These are phyloP conservation scores for Podila horticola DNA, from an alignment of 192 early-diverging fungal species.

Conservation along the genomic window DNA sequence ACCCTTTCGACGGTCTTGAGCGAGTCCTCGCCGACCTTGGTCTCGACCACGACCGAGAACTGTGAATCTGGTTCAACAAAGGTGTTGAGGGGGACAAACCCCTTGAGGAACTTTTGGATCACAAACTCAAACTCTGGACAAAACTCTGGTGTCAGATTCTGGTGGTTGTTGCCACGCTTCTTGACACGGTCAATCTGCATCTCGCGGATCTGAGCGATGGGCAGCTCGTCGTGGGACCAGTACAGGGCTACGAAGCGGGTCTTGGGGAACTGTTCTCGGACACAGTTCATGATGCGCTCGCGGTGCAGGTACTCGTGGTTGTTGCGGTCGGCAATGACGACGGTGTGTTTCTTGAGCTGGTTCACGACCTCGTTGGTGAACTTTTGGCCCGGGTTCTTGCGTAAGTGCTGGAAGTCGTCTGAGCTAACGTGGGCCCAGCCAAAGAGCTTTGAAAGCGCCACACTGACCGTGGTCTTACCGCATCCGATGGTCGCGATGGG, in stretches of 20 bases:
- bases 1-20: slow-evolving; percentile 55
- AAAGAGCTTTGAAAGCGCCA: slow-evolving; percentile 67
- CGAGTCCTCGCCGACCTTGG: slow-evolving; percentile 60
- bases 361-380: slow-evolving; percentile 71
- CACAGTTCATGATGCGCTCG: slow-evolving; percentile 29
- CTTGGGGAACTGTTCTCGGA: slow-evolving; percentile 65
- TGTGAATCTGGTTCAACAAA: slow-evolving; percentile 57
- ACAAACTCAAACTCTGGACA: slow-evolving; percentile 66
- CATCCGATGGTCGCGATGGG: slow-evolving; percentile 85
- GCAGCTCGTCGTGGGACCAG: slow-evolving; percentile 75
- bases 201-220: slow-evolving; percentile 58
- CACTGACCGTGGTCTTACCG: slow-evolving; percentile 75
- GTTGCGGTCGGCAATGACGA: slow-evolving; percentile 82
- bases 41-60: slow-evolving; percentile 68
- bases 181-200: slow-evolving; percentile 65
- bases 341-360: slow-evolving; percentile 59
- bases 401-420: slow-evolving; percentile 72
- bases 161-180: slow-evolving; percentile 82
- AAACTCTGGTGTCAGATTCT: slow-evolving; percentile 76
- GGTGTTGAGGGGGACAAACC: slow-evolving; percentile 65
- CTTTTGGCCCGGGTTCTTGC: slow-evolving; percentile 61
- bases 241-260: slow-evolving; percentile 78
- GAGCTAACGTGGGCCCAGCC: slow-evolving; percentile 84
- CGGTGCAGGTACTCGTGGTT: slow-evolving; percentile 27
- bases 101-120: slow-evolving; percentile 64